phyloP scores from a whole-genome alignment of 1,284 basidiomycete genomes.

The Moniliophthora roreri region DNA sequence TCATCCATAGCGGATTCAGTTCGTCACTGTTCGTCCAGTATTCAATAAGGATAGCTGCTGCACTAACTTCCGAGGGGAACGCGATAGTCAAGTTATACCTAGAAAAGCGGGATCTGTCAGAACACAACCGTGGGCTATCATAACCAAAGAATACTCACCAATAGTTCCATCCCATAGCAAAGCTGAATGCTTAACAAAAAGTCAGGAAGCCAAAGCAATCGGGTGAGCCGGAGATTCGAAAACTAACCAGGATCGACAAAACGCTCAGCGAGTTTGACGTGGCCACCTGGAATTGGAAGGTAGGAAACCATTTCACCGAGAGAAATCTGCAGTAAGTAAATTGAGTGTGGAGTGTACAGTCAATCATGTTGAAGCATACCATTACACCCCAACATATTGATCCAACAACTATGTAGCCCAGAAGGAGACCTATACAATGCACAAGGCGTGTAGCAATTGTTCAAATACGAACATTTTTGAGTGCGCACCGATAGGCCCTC shows the following conservation, averaged over 20 bases:
- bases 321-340: slow-evolving; percentile 39
- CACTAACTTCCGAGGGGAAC: slow-evolving; percentile 78
- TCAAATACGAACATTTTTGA: no score
- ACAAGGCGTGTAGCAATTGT: background rate
- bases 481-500: slow-evolving; percentile 51
- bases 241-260: slow-evolving; percentile 15
- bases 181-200: slow-evolving; percentile 62
- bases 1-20: slow-evolving; percentile 76
- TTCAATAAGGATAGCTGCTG: slow-evolving; percentile 75
- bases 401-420: slow-evolving; percentile 65
- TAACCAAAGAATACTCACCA: no score
- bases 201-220: slow-evolving; percentile 38
- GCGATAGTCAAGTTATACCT: slow-evolving; percentile 69
- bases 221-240: background rate
- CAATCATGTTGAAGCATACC: slow-evolving; percentile 19
- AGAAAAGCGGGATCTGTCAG: no score
- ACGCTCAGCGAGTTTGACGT: slow-evolving; percentile 68
- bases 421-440: slow-evolving; percentile 47
- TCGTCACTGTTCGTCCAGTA: slow-evolving; percentile 53
- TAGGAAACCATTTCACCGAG: slow-evolving; percentile 67
- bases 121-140: background rate
- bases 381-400: slow-evolving; percentile 40
- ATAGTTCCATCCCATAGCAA: slow-evolving; percentile 84
- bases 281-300: slow-evolving; percentile 69
- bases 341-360: no score